These are phyloP conservation scores for Apophysomyces trapeziformis DNA, from an alignment of 371 early-diverging fungal species.

Conservation along the genomic window DNA sequence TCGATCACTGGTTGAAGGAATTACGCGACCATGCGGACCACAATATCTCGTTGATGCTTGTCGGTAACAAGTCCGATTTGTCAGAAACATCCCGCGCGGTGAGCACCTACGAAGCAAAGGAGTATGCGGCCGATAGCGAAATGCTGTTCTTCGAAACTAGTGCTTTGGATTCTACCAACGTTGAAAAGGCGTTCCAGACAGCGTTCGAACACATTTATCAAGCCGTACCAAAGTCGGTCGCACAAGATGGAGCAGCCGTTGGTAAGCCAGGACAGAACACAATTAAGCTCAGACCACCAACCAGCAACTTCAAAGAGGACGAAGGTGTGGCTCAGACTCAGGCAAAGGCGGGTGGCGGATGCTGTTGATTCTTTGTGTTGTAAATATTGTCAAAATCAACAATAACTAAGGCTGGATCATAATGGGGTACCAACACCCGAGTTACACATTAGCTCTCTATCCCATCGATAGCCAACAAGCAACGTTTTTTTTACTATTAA, in stretches of 20 bases:
- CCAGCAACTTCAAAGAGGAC: conserved; percentile 12
- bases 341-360: conserved; percentile 24
- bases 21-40: conserved; percentile 96
- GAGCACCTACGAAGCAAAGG: conserved; percentile 42
- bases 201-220: conserved; percentile 33
- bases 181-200: conserved; percentile 85
- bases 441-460: no score
- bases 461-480: no score
- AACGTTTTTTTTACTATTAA: no score
- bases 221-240: conserved; percentile 35
- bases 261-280: conserved; percentile 32
- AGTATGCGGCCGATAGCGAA: conserved; percentile 82
- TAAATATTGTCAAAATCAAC: no score
- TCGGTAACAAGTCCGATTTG: conserved; percentile 99
- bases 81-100: conserved; percentile 59
- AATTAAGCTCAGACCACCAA: conserved; percentile 39
- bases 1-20: conserved; percentile 96
- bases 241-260: conserved; percentile 17
- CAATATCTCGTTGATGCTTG: conserved; percentile 89
- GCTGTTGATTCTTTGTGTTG: conserved; percentile 19
- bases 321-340: conserved; percentile 14
- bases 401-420: no score
- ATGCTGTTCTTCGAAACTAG: conserved; percentile 95
- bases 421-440: no score
- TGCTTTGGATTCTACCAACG: conserved; percentile 91